Conservation (phyloP, 2,329 filamentous ascomycete genomes). For the Sclerotinia trifoliorum region DNA sequence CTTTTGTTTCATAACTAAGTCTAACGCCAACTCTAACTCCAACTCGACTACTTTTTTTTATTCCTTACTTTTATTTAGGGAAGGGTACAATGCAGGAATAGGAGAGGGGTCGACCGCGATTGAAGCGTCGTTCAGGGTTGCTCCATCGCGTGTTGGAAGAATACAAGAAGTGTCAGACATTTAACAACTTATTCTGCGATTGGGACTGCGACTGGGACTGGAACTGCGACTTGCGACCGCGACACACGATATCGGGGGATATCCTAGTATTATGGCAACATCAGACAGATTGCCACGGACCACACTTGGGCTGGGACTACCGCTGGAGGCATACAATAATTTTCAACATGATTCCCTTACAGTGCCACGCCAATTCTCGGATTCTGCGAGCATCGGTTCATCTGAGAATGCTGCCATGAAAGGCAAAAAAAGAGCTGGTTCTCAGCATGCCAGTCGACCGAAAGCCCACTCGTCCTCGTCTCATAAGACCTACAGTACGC, state of each 20-base stretch:
- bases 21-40: not conserved
- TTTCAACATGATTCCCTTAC: slow-evolving; percentile 31
- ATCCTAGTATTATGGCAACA: slow-evolving; percentile 25
- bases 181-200: not conserved
- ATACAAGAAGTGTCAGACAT: not conserved
- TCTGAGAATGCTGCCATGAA: slow-evolving; percentile 33
- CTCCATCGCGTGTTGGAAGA: slow-evolving; percentile 21
- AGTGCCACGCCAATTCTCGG: slow-evolving; percentile 26
- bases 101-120: slow-evolving; percentile 18
- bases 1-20: not conserved
- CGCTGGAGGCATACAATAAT: slow-evolving; percentile 32
- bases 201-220: too few species aligned
- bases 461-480: slow-evolving; percentile 35
- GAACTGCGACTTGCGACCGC: slow-evolving; percentile 4
- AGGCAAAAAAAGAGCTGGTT: slow-evolving; percentile 28
- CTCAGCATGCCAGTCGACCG: slow-evolving; percentile 25
- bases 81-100: slow-evolving; percentile 8
- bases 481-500: slow-evolving; percentile 21
- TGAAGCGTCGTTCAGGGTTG: slow-evolving; percentile 21
- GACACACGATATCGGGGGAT: slow-evolving; percentile 10
- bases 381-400: slow-evolving; percentile 30
- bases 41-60: not conserved
- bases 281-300: slow-evolving; percentile 27
- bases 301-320: slow-evolving; percentile 25
- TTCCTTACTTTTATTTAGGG: not conserved